These are phyloP conservation scores for Hymenoscyphus repandus DNA, from an alignment of 2,329 filamentous ascomycete species.

Conservation along the genomic window DNA sequence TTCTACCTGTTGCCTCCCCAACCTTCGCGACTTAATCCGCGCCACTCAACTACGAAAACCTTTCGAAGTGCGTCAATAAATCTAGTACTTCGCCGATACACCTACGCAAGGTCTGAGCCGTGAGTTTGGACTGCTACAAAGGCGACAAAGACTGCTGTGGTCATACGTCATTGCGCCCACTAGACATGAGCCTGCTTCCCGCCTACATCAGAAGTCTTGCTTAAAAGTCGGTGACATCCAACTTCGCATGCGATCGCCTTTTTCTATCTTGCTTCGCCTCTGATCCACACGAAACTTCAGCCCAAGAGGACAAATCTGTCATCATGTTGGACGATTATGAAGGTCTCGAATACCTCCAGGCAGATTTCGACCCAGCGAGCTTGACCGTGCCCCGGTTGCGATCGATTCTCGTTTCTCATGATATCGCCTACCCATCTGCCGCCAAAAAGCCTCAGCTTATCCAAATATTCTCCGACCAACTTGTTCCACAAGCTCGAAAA, in stretches of 20 bases:
- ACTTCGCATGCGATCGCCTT: neutral
- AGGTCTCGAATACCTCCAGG: slow-evolving; percentile 72
- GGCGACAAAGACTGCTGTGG: neutral
- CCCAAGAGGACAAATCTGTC: neutral
- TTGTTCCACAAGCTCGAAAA: slow-evolving; percentile 72
- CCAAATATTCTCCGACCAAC: slow-evolving; percentile 72
- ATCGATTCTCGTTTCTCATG: slow-evolving; percentile 85
- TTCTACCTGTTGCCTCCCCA: too few species aligned
- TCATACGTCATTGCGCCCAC: slow-evolving; percentile 4
- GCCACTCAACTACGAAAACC: neutral
- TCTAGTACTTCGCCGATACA: slow-evolving; percentile 1
- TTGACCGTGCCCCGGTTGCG: slow-evolving; percentile 86
- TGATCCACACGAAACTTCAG: neutral
- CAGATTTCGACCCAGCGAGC: slow-evolving; percentile 76
- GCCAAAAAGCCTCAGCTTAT: slow-evolving; percentile 90
- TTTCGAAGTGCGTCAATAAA: neutral
- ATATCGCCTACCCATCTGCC: slow-evolving; percentile 76
- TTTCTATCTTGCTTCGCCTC: neutral
- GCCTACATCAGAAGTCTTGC: neutral
- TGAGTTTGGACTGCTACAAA: neutral
- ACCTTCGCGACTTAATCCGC: too few species aligned
- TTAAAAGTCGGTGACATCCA: neutral
- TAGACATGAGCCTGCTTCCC: slow-evolving; percentile 1
- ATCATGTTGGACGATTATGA: slow-evolving; percentile 59
- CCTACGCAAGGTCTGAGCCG: neutral